Percentiles rank a stretch among this genome's conserved stretches.
phyloP scores from a whole-genome alignment of 805 yeast genomes.

The Saccharomycopsis babjevae region DNA sequence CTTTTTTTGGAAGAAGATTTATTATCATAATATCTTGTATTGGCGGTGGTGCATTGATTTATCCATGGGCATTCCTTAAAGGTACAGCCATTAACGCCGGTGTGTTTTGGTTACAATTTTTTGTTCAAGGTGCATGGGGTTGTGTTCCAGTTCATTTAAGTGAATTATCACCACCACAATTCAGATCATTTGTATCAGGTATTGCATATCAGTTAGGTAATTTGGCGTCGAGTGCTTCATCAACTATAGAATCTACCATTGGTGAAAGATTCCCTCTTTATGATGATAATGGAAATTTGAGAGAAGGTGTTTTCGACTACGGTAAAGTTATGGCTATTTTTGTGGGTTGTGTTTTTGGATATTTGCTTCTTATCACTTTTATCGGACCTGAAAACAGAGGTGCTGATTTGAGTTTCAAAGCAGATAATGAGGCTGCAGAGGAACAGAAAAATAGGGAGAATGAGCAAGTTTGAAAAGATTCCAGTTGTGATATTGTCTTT shows the following conservation, averaged over 20 bases:
- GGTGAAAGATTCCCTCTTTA: conserved; percentile 49
- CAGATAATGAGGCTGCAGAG: conserved; percentile 3
- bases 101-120: conserved; percentile 51
- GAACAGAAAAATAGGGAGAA: background rate
- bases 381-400: conserved; percentile 46
- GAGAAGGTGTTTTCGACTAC: conserved; percentile 37
- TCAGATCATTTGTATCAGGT: conserved; percentile 52
- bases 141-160: conserved; percentile 54
- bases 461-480: background rate
- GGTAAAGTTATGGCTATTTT: conserved; percentile 64
- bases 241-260: conserved; percentile 56
- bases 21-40: conserved; percentile 41
- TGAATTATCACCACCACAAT: conserved; percentile 58
- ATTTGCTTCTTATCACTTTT: conserved; percentile 35
- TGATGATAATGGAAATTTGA: conserved; percentile 24
- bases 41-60: conserved; percentile 48
- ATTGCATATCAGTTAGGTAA: conserved; percentile 63
- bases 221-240: conserved; percentile 59
- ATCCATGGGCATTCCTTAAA: conserved; percentile 47
- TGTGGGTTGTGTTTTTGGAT: conserved; percentile 54
- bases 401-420: conserved; percentile 10
- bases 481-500: background rate
- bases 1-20: conserved; percentile 50
- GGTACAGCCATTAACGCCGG: conserved; percentile 36
- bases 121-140: conserved; percentile 70